Percentiles rank a stretch among this genome's conserved stretches.
Conservation (phyloP, 2,329 filamentous ascomycete species). For the Colletotrichum godetiae region DNA sequence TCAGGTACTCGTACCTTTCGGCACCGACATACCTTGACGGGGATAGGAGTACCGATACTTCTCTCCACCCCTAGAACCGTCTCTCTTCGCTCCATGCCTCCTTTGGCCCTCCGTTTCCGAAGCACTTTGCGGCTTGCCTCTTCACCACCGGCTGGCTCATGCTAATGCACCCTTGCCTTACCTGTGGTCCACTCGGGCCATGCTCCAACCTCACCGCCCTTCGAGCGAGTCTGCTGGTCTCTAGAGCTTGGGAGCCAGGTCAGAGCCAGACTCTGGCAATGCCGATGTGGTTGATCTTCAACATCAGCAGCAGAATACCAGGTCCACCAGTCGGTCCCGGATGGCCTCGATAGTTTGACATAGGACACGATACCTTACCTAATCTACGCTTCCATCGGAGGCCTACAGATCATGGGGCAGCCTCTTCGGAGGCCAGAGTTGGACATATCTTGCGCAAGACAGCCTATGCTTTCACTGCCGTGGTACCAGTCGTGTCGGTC, state of each 20-base stretch:
- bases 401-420: not conserved
- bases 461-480: not conserved
- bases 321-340: not conserved
- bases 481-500: not conserved
- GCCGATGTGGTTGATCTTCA: no score
- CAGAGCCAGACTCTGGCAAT: not conserved
- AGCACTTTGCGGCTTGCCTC: not conserved
- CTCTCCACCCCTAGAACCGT: not conserved
- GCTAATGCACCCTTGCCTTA: not conserved
- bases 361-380: not conserved
- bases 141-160: not conserved
- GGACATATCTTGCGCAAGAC: conserved; percentile 2
- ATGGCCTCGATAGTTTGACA: not conserved
- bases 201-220: conserved; percentile 3
- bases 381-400: not conserved
- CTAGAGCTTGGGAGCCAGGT: not conserved
- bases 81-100: not conserved
- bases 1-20: not conserved
- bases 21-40: not conserved
- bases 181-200: not conserved
- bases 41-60: not conserved
- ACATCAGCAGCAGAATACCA: not conserved
- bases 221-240: not conserved
- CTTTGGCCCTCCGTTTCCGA: not conserved
- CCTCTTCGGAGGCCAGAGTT: not conserved